These are phyloP conservation scores for Colletotrichum paranaense DNA, from an alignment of 2,329 filamentous ascomycete species.

Conservation along the genomic window DNA sequence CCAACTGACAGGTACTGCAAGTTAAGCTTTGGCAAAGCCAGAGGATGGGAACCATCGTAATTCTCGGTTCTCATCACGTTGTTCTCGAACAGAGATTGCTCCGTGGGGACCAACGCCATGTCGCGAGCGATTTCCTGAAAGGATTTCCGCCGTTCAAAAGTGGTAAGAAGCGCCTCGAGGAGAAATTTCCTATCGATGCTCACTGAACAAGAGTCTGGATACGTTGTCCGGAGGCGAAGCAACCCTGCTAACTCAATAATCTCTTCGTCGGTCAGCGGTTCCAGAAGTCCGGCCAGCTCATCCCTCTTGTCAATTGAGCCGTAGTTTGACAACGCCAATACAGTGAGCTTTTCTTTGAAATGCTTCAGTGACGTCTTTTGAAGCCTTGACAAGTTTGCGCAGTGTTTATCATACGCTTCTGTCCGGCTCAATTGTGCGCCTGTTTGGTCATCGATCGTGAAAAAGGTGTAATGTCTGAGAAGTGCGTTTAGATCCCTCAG, in stretches of 20 bases:
- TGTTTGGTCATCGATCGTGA: conserved; percentile 91
- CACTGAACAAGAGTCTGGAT: conserved; percentile 78
- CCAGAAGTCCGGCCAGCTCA: conserved; percentile 82
- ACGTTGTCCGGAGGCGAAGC: conserved; percentile 84
- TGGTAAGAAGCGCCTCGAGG: conserved; percentile 78
- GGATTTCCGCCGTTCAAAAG: conserved; percentile 80
- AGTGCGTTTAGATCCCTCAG: conserved; percentile 84
- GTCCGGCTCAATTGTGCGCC: conserved; percentile 78
- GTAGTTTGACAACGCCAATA: conserved; percentile 92
- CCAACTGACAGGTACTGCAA: conserved; percentile 94
- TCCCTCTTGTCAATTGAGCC: conserved; percentile 83
- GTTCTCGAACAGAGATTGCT: conserved; percentile 82
- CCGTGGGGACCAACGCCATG: conserved; percentile 85
- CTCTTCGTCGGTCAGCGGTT: conserved; percentile 79
- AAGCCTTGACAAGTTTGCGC: conserved; percentile 78
- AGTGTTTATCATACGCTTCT: conserved; percentile 85
- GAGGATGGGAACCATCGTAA: conserved; percentile 87
- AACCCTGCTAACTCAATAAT: conserved; percentile 74
- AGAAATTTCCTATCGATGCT: conserved; percentile 72
- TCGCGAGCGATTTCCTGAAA: conserved; percentile 84
- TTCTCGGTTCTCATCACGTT: conserved; percentile 83
- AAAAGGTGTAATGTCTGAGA: conserved; percentile 88
- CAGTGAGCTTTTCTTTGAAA: conserved; percentile 91
- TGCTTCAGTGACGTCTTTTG: conserved; percentile 83
- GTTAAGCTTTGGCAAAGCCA: conserved; percentile 94